Base-by-base conservation (phyloP, 1,284 basidiomycete genomes). In the Malassezia restricta region DNA sequence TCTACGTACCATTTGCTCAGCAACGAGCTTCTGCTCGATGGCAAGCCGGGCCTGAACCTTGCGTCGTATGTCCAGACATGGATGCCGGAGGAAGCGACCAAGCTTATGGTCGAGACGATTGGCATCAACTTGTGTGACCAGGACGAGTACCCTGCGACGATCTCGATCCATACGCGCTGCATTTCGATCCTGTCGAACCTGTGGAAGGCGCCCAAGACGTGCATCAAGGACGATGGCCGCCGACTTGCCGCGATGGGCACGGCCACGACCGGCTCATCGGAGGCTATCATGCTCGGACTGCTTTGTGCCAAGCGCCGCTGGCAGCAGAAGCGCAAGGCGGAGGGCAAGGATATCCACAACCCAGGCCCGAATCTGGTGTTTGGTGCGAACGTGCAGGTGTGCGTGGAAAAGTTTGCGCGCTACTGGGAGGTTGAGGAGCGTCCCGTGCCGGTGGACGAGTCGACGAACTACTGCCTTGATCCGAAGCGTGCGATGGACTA, bases 241-340 rank as follows among this genome's bases (percentile, higher is more conserved):
- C 50, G 60, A 14, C 57, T 62, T 42, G 49, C 63, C 12, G 70
- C 70, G 29, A 57, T 70, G 47, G 68, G 64, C 6, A 92, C 90
- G 0, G 89, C 91, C 0, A 94, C 90, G 3, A 92, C 90, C 1
- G 91, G 91, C 6, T 89, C 86, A 0, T 90, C 87, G 2, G 89
- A 94, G 75, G 90, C 75, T 3, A 73, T 91, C 65, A 87, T 90
- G 75, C 83, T 94, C 6, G 90, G 87, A 14, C 90, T 89, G 40
- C 80, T 96, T 17, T 87, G 91, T 14, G 86, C 95, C 82, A 96
- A 96, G 77, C 85, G 84, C 66, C 79, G 83, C 43, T 95, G 91
- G 91, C 90, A 95, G 74, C 82, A 82, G 59, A 83, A 81, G 69
- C 83, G 85, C 74, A 90, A 89, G 76, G 83, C 82, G 0, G 81